Percentiles rank a stretch among this genome's conserved stretches.
phyloP scores from a whole-genome alignment of 352 stramenopile genomes.

The Globisporangium acanthophoron region DNA sequence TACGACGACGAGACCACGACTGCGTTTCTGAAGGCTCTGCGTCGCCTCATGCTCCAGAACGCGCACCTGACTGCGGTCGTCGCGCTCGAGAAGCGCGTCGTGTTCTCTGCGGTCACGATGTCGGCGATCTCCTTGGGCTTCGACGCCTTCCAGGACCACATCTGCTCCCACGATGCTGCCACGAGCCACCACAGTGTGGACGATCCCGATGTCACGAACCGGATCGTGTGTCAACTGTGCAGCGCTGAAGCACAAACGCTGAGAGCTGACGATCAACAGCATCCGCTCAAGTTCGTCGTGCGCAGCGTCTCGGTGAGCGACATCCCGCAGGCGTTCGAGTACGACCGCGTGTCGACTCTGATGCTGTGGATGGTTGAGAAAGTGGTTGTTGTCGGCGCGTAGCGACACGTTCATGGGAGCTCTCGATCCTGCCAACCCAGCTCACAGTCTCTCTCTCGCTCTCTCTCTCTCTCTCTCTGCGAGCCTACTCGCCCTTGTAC shows the following conservation, averaged over 20 bases:
- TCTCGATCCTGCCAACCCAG: no score
- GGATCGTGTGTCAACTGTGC: conserved; percentile 22
- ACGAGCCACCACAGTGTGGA: not conserved
- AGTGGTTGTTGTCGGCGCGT: conserved; percentile 21
- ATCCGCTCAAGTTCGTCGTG: conserved; percentile 23
- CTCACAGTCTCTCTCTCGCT: not conserved
- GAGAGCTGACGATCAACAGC: not conserved
- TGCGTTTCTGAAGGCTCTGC: conserved; percentile 35
- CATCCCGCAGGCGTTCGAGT: conserved; percentile 33
- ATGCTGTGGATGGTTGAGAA: conserved; percentile 36
- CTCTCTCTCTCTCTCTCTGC: no score
- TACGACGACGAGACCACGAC: conserved; percentile 47
- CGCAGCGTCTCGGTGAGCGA: conserved; percentile 12
- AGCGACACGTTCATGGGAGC: not conserved
- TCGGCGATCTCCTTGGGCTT: conserved; percentile 43
- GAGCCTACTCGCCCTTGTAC: conserved; percentile 27
- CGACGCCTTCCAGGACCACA: conserved; percentile 40
- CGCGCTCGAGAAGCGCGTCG: conserved; percentile 34
- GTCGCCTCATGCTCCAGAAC: conserved; percentile 28
- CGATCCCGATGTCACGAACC: conserved; percentile 10
- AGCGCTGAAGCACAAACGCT: not conserved
- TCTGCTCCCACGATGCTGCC: conserved; percentile 28
- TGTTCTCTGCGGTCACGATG: conserved; percentile 55
- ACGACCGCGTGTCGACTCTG: conserved; percentile 40
- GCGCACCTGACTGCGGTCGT: conserved; percentile 22